Percentiles rank a stretch among this genome's conserved stretches.
Evolutionary conservation across 1,284 basidiomycete species (phyloP).

Genomic region (Trametes polyzona): DNA sequence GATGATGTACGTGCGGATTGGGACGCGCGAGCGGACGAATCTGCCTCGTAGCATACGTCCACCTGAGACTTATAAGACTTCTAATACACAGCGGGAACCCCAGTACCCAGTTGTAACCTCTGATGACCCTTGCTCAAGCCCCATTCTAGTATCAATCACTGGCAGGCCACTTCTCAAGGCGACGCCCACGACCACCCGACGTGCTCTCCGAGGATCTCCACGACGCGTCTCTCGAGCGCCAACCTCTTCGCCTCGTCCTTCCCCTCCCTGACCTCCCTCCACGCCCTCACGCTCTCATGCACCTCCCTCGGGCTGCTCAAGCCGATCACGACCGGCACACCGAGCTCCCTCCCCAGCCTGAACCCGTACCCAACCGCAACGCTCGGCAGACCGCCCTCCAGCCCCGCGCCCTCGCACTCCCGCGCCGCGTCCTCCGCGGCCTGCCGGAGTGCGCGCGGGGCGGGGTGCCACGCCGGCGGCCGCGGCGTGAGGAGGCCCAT

Average conservation of each 20-base stretch:
- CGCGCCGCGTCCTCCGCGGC: constrained; percentile 44
- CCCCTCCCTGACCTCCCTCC: constrained; percentile 58
- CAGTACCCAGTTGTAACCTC: too few relatives aligned
- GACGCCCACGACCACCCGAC: constrained; percentile 55
- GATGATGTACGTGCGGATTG: too few relatives aligned
- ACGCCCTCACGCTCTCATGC: constrained; percentile 71
- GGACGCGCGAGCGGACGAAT: too few relatives aligned
- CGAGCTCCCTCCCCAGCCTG: constrained; percentile 47
- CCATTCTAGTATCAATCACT: too few relatives aligned
- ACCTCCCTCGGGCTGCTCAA: constrained; percentile 75
- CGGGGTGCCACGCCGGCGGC: constrained; percentile 88
- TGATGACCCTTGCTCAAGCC: too few relatives aligned
- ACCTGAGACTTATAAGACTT: too few relatives aligned
- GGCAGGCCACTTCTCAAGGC: too few relatives aligned
- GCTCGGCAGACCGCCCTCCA: constrained; percentile 60
- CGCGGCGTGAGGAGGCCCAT: constrained; percentile 87
- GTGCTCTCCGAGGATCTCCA: constrained; percentile 44
- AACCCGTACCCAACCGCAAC: constrained; percentile 80
- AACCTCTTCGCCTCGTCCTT: constrained; percentile 44
- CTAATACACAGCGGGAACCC: too few relatives aligned
- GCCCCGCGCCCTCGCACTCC: constrained; percentile 33
- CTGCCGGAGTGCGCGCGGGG: constrained; percentile 53
- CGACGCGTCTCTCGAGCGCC: constrained; percentile 52
- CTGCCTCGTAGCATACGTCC: too few relatives aligned
- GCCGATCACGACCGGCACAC: constrained; percentile 76